Evolutionary conservation across 805 yeast genomes (phyloP).

Genomic region (Candida oleophila): DNA sequence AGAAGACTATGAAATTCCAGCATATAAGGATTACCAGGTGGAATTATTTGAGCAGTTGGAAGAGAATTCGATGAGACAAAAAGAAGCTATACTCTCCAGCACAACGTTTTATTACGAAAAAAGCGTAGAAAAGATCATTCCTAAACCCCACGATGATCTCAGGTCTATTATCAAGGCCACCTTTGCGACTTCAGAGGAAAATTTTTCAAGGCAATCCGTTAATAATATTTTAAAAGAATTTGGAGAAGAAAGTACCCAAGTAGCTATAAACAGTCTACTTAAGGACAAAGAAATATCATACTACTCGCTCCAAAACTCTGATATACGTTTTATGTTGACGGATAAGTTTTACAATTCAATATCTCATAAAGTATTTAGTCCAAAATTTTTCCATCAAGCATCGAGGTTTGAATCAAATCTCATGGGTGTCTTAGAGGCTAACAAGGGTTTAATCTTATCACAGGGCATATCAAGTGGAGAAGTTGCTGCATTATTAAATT

Average conservation of each 20-base stretch:
- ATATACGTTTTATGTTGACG: conserved; percentile 54
- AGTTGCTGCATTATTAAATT: conserved; percentile 60
- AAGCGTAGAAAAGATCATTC: conserved; percentile 6
- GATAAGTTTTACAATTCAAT: conserved; percentile 49
- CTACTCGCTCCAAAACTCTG: conserved; percentile 34
- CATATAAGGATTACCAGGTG: conserved; percentile 9
- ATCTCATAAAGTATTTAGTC: conserved; percentile 34
- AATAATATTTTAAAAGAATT: conserved; percentile 43
- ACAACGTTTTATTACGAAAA: conserved; percentile 42
- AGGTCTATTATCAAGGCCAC: conserved; percentile 52
- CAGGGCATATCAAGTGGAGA: conserved; percentile 60
- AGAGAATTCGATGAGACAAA: conserved; percentile 67
- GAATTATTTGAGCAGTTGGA: conserved; percentile 45
- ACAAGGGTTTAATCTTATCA: conserved; percentile 56
- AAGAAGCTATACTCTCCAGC: conserved; percentile 54
- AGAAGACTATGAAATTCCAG: conserved; percentile 34
- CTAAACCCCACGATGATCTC: conserved; percentile 29
- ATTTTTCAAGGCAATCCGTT: conserved; percentile 47
- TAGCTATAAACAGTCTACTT: conserved; percentile 52
- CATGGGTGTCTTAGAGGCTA: conserved; percentile 36
- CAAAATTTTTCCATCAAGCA: conserved; percentile 45
- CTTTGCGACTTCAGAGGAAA: conserved; percentile 51
- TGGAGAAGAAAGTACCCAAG: conserved; percentile 46
- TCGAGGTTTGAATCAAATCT: conserved; percentile 45
- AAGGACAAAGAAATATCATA: conserved; percentile 56